Evolutionary conservation across 2,329 filamentous ascomycete species (phyloP), one percentile per base, ranked within the genome.

Genomic region (Exophiala bonariae): DNA sequence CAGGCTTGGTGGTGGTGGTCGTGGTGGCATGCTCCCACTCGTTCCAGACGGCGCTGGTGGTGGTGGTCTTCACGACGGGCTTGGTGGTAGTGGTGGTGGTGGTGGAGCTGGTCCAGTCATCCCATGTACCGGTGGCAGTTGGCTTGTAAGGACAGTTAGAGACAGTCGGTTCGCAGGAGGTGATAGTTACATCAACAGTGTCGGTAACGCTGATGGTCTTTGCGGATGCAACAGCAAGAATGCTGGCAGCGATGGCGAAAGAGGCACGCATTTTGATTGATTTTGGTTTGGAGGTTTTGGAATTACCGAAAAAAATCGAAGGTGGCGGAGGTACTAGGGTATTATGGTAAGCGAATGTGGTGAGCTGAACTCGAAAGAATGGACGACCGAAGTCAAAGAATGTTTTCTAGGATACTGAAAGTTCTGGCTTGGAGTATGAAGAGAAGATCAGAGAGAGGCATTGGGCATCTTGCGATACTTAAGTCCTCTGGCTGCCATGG

Each of bases 111-210:
- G 31, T 19, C 35, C 44, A 46, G 41, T 51, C 44, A 26, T 28
- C 49, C 44, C 49, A 49, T 36, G 19, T 35, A 2, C 30, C 41
- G 32, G 44, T 44, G 14, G 40, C 10, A 16, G 37, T 36, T 17
- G 45, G 34, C 52, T 55, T 53, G 53, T 56, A 56, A 16, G 54
- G 53, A 53, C 83, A 86, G 80, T 85, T 63, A 66, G 79, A 77
- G 62, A 85, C 80, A 52, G 74, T 74, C 40, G 80, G 71, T 49
- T 68, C 75, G 75, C 80, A 83, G 43, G 77, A 80, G 67, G 78
- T 83, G 76, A 84, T 71, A 69, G 81, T 84, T 59, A 79, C 71
- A 63, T 76, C 72, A 63, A 81, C 73, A 57, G 78, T 81, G 63
- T 71, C 68, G 76, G 78, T 81, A 70, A 82, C 70, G 62, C 78